Base-by-base conservation (phyloP, 495 filamentous ascomycete species). In the Penicillium roqueforti region DNA sequence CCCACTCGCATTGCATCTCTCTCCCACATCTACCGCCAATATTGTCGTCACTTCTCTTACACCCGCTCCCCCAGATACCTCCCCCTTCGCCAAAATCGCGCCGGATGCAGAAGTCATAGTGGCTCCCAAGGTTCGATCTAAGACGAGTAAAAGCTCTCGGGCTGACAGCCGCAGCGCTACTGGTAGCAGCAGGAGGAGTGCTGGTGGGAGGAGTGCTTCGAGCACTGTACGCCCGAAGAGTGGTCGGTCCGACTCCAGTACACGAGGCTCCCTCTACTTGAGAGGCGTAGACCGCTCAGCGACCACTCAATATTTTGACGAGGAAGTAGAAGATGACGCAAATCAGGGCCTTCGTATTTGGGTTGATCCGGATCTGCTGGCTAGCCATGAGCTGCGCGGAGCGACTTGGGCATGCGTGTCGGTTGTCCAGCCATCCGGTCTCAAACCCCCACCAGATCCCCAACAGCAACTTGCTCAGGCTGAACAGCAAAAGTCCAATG, bases 51-150 rank as follows among this genome's bases (percentile, higher is more conserved):
- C 87, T 7, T 90, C 91, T 29, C 73, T 96, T 23, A 81, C 80
- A 8, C 91, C 91, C 3, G 74, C 84, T n/a, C 83, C 82, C 3
- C 65, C 88, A 29, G 76, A 80, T 3, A 80, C 83, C 19, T 83
- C 84, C 6, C 80, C 87, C 3, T 96, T 96, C 65, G 92, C 91
- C 25, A 97, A 95, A 71, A 88, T 98, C 53, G 85, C 88, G 0
- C 87, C 92, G 0, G 91, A 97, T 65, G 92, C 90, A 19, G 93
- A 98, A 70, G 91, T 97, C 45, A 92, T 96, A 53, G 95, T 98
- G 22, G 92, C 93, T 4, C 93, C 93, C 1, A 98, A 98, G 68
- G 84, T 79, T 16, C 80, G 87, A n/a, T 76, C 82, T 26, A 81
- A 81, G 46, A 72, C 75, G 28, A 71, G 70, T 36, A 80, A 82